These are phyloP conservation scores for Skeletonema menzelii DNA, from an alignment of 108 stramenopile species.

Conservation along the genomic window DNA sequence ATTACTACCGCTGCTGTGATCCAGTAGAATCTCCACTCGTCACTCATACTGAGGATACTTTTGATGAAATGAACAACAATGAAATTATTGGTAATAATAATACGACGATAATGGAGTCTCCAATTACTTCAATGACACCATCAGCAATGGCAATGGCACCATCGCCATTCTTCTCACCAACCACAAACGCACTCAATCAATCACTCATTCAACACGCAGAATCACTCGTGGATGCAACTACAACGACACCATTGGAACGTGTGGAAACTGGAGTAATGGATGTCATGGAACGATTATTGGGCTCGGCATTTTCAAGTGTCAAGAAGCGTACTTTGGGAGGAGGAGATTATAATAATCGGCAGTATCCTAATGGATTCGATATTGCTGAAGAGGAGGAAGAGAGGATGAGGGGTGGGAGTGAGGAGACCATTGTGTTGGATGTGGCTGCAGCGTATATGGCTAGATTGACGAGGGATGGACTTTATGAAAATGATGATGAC, in stretches of 20 bases:
- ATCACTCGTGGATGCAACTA: background rate
- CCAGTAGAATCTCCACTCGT: background rate
- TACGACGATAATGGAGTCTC: background rate
- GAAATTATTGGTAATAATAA: background rate
- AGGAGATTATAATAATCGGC: too few relatives aligned
- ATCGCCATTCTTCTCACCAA: background rate
- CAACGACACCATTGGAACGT: background rate
- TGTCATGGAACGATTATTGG: background rate
- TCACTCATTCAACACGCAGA: background rate
- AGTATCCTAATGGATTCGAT: too few relatives aligned
- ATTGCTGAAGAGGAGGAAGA: background rate
- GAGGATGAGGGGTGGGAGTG: background rate
- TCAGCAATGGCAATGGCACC: background rate
- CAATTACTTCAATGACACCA: background rate
- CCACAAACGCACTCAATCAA: background rate
- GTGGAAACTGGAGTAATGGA: background rate
- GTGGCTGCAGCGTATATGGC: slow-evolving; percentile 19
- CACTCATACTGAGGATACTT: too few relatives aligned
- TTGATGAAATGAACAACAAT: background rate
- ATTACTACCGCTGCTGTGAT: background rate
- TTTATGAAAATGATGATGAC: background rate
- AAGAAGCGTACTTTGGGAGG: background rate
- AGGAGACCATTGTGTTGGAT: slow-evolving; percentile 13
- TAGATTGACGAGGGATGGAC: slow-evolving; percentile 6
- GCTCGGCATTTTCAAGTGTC: background rate